Conservation (phyloP, 768 basidiomycete species). For the Boletus vermiculosoides region DNA sequence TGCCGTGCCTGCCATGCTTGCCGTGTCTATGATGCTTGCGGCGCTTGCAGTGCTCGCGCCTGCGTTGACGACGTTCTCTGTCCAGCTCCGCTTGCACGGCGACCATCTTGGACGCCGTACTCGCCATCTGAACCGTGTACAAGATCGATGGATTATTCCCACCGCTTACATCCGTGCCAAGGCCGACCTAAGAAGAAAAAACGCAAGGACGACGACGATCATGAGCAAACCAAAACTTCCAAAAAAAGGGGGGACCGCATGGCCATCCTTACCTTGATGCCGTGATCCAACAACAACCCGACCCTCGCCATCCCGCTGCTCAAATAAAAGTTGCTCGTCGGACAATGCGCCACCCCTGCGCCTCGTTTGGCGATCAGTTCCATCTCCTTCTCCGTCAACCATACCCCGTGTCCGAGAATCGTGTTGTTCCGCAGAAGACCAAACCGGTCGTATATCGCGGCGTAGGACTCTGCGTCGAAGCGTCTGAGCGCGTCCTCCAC, state of each 20-base stretch:
- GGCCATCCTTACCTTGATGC: constrained; percentile 62
- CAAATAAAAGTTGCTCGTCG: constrained; percentile 89
- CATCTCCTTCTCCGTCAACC: constrained; percentile 70
- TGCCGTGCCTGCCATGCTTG: background rate
- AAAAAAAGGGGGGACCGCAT: background rate
- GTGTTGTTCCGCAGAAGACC: constrained; percentile 75
- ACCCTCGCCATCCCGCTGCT: constrained; percentile 80
- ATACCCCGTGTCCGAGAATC: constrained; percentile 82
- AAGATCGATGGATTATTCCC: constrained; percentile 81
- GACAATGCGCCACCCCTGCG: constrained; percentile 88
- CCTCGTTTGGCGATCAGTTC: constrained; percentile 57
- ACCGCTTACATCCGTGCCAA: constrained; percentile 90
- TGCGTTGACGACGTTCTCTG: constrained; percentile 4
- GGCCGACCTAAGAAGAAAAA: constrained; percentile 60
- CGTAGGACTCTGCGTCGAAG: constrained; percentile 70
- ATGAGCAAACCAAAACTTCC: background rate
- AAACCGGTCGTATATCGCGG: constrained; percentile 74
- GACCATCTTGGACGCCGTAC: constrained; percentile 76
- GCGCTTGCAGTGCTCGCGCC: background rate
- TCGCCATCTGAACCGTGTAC: constrained; percentile 67
- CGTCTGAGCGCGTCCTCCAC: constrained; percentile 58
- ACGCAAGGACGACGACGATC: background rate
- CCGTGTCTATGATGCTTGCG: background rate
- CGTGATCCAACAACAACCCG: constrained; percentile 71
- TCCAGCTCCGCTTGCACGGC: constrained; percentile 42